Evolutionary conservation across 139 green algal species (phyloP), one percentile per base, ranked within the genome.

Genomic region (Pleodorina starrii): DNA sequence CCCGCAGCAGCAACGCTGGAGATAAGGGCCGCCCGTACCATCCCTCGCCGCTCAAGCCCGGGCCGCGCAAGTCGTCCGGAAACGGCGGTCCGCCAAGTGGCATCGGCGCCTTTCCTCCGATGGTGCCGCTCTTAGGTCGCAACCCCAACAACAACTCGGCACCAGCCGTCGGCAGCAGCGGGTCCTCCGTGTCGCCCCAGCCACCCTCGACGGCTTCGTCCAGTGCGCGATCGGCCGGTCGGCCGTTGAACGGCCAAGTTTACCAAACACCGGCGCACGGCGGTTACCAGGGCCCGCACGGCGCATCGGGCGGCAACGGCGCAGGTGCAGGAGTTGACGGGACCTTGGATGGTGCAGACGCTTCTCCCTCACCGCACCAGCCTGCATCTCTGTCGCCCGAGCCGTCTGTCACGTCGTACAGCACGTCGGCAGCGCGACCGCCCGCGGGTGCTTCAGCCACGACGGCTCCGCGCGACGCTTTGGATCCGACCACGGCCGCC

Each of bases 21-120:
- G 82, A 88, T 44, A 88, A 88, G 66, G 66, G n/a, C 44, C 63
- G 66, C 11, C 71, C 82, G 5, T 88, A 88, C 82, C 82, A 88
- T 42, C 82, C 82, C 2, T 88, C 82, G 19, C 82, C 82, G 35
- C 82, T 88, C 2, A 88, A 88, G 82, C 82, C 82, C 3, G 82
- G 82, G 42, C 82, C 10, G n/a, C 82, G 82, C 43, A 88, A 88
- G 44, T 88, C 82, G 23, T 88, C 82, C 1, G 66, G 82, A n/a
- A 88, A 79, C 82, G 82, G 82, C 21, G 82, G 44, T 1, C 42
- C 72, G 25, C 17, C 42, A 19, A 54, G 40, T 36, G 72, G 71
- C 29, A 7, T 35, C 21, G 72, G 40, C 10, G 10, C 72, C 23
- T 57, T 80, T 21, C 72, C 72, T 11, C 38, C 40, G 11, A 57